phyloP scores from a whole-genome alignment of 805 yeast genomes.

The Clavispora fructus region DNA sequence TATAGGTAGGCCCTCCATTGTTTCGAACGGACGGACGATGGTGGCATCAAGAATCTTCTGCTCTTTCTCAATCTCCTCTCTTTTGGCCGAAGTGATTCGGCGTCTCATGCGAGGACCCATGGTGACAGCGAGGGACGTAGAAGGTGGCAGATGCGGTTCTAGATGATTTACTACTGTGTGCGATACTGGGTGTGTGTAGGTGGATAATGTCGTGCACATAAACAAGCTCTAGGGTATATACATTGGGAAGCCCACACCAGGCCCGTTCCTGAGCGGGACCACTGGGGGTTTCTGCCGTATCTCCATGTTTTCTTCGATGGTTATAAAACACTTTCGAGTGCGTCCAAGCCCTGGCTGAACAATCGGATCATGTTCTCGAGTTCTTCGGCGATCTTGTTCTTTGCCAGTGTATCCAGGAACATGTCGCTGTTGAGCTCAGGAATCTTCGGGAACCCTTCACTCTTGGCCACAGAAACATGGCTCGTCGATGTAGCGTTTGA shows the following conservation, averaged over 20 bases:
- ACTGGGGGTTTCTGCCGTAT: no score
- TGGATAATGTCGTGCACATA: background rate
- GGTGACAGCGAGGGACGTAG: background rate
- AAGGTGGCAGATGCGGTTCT: background rate
- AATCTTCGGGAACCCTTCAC: conserved; percentile 29
- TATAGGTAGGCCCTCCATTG: conserved; percentile 62
- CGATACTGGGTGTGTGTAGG: background rate
- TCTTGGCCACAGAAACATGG: background rate
- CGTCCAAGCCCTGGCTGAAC: conserved; percentile 38
- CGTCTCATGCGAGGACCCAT: conserved; percentile 43
- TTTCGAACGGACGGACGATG: conserved; percentile 58
- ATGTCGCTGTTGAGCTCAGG: conserved; percentile 34
- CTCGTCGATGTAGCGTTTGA: background rate
- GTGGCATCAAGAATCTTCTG: conserved; percentile 30
- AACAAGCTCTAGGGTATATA: background rate
- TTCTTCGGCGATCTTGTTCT: conserved; percentile 29
- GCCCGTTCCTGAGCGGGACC: no score
- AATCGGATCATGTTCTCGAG: conserved; percentile 33
- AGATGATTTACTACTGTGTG: background rate
- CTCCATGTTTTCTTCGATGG: background rate
- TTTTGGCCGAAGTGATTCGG: conserved; percentile 36
- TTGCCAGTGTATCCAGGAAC: conserved; percentile 34
- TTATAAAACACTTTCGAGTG: conserved; percentile 22
- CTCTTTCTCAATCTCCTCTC: conserved; percentile 39
- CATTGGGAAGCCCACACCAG: no score